These are phyloP conservation scores for Lachnum nothofagi DNA, from an alignment of 2,329 filamentous ascomycete genomes.

Conservation along the genomic window DNA sequence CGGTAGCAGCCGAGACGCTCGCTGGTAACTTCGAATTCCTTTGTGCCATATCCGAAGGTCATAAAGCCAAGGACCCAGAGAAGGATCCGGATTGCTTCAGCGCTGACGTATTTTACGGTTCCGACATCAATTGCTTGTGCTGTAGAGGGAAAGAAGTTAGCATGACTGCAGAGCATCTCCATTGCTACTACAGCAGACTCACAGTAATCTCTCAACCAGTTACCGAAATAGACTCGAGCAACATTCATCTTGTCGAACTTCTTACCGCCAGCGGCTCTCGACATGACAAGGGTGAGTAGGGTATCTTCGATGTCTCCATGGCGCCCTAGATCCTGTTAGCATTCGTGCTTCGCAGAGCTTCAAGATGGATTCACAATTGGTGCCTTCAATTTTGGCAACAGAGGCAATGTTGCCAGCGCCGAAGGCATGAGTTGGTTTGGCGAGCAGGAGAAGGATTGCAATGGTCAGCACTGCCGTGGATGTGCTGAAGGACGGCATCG, in stretches of 20 bases:
- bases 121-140: slow-evolving; percentile 87
- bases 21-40: slow-evolving; percentile 78
- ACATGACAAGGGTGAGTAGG: slow-evolving; percentile 65
- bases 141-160: slow-evolving; percentile 16
- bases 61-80: slow-evolving; percentile 88
- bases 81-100: slow-evolving; percentile 83
- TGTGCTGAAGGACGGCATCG: slow-evolving; percentile 28
- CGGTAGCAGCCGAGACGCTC: slow-evolving; percentile 76
- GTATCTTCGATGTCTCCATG: slow-evolving; percentile 93
- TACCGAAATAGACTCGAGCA: slow-evolving; percentile 89
- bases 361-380: slow-evolving; percentile 60
- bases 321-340: slow-evolving; percentile 50
- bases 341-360: neutral
- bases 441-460: slow-evolving; percentile 60
- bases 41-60: slow-evolving; percentile 76
- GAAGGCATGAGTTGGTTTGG: slow-evolving; percentile 68
- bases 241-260: slow-evolving; percentile 87
- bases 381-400: slow-evolving; percentile 72
- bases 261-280: slow-evolving; percentile 60
- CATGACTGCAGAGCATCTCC: neutral
- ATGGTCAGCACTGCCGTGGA: slow-evolving; percentile 34
- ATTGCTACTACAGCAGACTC: slow-evolving; percentile 3
- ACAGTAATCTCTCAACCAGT: slow-evolving; percentile 88
- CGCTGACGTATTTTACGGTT: slow-evolving; percentile 83
- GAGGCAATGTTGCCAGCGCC: slow-evolving; percentile 85